A percentile compares a stretch with the other conserved stretches of the same genome.
phyloP scores from a whole-genome alignment of 2,329 filamentous ascomycete genomes.

The Arthrinium puccinioides region DNA sequence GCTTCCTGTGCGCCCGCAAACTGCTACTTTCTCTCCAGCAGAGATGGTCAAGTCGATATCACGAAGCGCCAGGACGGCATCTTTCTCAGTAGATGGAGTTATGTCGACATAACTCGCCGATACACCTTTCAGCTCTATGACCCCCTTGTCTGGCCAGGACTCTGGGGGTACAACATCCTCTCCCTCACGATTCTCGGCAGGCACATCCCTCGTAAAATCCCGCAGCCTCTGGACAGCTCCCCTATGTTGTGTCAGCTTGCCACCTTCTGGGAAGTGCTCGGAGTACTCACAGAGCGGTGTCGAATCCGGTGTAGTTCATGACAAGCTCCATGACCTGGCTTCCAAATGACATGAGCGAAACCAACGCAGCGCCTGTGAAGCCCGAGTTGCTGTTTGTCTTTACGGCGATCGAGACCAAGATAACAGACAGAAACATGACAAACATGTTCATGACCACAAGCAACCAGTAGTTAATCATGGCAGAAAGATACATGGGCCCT shows the following conservation, averaged over 20 bases:
- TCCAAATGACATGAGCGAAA: constrained; percentile 23
- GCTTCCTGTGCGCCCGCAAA: constrained; percentile 26
- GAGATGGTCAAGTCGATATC: constrained; percentile 19
- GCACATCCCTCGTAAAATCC: constrained; percentile 16
- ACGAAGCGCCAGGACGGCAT: constrained; percentile 21
- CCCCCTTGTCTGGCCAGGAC: constrained; percentile 24
- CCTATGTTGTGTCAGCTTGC: constrained; percentile 1
- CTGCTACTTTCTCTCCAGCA: constrained; percentile 22
- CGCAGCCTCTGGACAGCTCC: constrained; percentile 13
- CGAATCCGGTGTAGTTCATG: too few relatives aligned
- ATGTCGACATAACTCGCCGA: constrained; percentile 31
- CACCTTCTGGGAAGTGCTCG: constrained; percentile 11
- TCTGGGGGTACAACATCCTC: constrained; percentile 11
- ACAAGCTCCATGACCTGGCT: too few relatives aligned
- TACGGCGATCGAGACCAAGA: constrained; percentile 15
- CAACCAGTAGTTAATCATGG: constrained; percentile 35
- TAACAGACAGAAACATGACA: constrained; percentile 14
- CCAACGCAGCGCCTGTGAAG: constrained; percentile 19
- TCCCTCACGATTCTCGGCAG: constrained; percentile 13
- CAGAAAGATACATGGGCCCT: constrained; percentile 42
- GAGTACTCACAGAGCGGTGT: too few relatives aligned
- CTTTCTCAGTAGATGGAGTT: too few relatives aligned
- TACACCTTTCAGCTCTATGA: constrained; percentile 21
- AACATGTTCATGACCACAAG: constrained; percentile 3
- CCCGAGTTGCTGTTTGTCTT: constrained; percentile 15